Base-by-base conservation (phyloP, 345 rosid genomes). In the Hibiscus syriacus region DNA sequence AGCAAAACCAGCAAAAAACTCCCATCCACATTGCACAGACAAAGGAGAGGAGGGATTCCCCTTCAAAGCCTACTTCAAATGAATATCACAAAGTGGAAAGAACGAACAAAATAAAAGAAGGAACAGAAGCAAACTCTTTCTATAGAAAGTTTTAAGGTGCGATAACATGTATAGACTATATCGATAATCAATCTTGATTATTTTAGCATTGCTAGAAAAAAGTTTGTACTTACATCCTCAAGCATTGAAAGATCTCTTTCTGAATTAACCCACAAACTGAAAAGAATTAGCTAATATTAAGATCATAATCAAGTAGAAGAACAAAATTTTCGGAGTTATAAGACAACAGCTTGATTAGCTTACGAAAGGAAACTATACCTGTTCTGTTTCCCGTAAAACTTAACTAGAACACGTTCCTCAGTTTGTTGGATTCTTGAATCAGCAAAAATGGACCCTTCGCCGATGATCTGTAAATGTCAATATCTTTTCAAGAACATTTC, bases 141-240 rank as follows among this genome's bases (percentile, higher is more conserved):
- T n/a, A 25, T 12, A 39, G 50, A 8, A 23, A 14, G 22, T 25
- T 41, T 14, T 41, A 62, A 63, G 67, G n/a, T n/a, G n/a, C 46
- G 6, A 19, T 14, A 25, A 8, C 6, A 41, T 63, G 16, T 14
- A 41, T 13, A 25, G 43, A 36, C 22, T 43, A 25, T 43, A 13
- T 39, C 12, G 12, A 34, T 34, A 34, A 34, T 34, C 38, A 10
- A 38, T 20, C 14, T 45, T 16, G 20, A 41, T 14, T 4, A 6
- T 62, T 38, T 25, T 63, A 32, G 54, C 50, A 39, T 13, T 1
- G 65, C 36, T 43, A 41, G 36, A 63, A 54, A 61, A 38, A n/a
- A 25, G 54, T 32, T 22, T 23, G 43, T 63, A 63, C 67, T 63
- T 63, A 63, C 67, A 26, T 63, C 67, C 54, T 63, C 54, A 8